Evolutionary conservation across 2,329 filamentous ascomycete genomes (phyloP).

Genomic region (Fusarium vanettenii): DNA sequence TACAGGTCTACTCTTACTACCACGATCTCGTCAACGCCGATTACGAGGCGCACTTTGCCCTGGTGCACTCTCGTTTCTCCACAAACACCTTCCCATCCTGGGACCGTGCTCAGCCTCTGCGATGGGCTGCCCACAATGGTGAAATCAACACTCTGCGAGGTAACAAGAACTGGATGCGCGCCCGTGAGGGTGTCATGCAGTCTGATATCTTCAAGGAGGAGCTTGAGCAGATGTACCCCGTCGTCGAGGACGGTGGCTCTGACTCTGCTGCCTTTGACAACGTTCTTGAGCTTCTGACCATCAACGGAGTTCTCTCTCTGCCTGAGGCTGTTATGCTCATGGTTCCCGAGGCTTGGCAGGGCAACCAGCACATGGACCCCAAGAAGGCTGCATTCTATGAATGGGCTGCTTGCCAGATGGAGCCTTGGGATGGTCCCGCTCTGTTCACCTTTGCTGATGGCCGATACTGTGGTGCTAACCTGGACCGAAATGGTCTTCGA

Average conservation of each 20-base stretch:
- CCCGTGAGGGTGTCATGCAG: conserved; percentile 93
- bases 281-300: conserved; percentile 90
- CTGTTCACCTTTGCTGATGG: conserved; percentile 98
- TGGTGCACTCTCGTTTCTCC: conserved; percentile 97
- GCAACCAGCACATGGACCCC: conserved; percentile 90
- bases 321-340: conserved; percentile 98
- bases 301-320: conserved; percentile 94
- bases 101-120: conserved; percentile 95
- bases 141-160: conserved; percentile 98
- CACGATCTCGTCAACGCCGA: conserved; percentile 97
- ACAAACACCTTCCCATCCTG: conserved; percentile 99
- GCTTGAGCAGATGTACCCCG: conserved; percentile 89
- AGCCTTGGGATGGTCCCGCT: conserved; percentile 97
- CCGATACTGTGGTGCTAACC: conserved; percentile 94
- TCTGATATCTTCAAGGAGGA: conserved; percentile 94
- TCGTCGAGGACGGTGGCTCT: conserved; percentile 95
- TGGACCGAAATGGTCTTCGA: conserved; percentile 94
- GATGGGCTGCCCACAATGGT: conserved; percentile 98
- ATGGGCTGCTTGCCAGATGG: conserved; percentile 99
- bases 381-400: conserved; percentile 98
- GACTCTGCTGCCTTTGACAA: conserved; percentile 98
- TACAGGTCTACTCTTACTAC: conserved; percentile 98
- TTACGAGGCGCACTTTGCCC: conserved; percentile 95
- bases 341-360: conserved; percentile 98
- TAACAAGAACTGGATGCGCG: conserved; percentile 99